Base-by-base conservation (phyloP, 179 eudicot genomes). In the Pouteria campechiana region DNA sequence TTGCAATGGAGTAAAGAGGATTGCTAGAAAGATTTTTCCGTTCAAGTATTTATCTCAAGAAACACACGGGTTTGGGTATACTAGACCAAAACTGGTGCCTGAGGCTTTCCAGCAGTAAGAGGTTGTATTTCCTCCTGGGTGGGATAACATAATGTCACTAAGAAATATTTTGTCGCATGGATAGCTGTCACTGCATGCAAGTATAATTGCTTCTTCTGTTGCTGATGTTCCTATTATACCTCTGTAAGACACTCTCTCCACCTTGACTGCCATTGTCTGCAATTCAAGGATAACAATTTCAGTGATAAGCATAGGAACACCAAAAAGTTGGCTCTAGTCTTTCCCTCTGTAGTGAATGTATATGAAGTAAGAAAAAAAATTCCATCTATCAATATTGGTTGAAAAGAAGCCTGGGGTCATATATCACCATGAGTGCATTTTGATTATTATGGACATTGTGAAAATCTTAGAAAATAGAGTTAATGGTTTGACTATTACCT, bases 101-200 rank as follows among this genome's bases (percentile, higher is more conserved):
- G 40, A 58, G 10, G 95, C 93, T 45, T 74, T 56, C 98, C 95
- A 86, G 58, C 98, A 90, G 48, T 72, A 78, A 6, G 95, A 76
- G 3, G 55, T 69, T 28, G 73, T 58, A 25, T 47, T 31, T 15
- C 66, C 69, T 9, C 20, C 58, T 24, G 50, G 57, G n/a, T 57
- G 41, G 45, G 44, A 20, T 10, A 90, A 75, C 45, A 69, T 75
- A 46, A 90, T 67, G 44, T 86, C 78, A 55, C 81, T 84, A 43
- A 90, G 43, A 60, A 78, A 72, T 37, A 90, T 48, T 12, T 50
- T 62, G 39, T 61, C 55, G 54, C 98, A 90, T 6, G 98, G 95
- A 25, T 30, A 51, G 42, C 37, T 60, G 17, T 90, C 95, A 17
- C 98, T 90, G 66, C 98, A 90, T 18, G 79, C 65, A 15, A 85